Evolutionary conservation across 768 basidiomycete genomes (phyloP).

Genomic region (Tephrocybe rancida): DNA sequence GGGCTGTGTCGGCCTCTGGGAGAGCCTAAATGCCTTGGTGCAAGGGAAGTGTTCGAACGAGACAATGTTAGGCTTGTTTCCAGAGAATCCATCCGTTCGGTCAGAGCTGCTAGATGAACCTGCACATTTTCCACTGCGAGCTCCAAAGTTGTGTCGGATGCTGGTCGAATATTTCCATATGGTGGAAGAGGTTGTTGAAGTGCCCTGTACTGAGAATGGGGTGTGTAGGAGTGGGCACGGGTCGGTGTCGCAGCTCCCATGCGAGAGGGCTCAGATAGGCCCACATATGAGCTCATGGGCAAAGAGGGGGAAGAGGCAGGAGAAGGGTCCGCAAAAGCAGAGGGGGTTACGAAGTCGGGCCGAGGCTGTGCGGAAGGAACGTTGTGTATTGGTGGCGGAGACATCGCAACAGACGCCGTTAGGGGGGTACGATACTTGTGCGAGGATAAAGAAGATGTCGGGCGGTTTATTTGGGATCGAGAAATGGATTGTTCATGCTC

Average conservation of each 20-base stretch:
- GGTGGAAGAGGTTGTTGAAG: conserved; percentile 35
- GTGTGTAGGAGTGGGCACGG: conserved; percentile 29
- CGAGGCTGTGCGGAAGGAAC: conserved; percentile 73
- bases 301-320: conserved; percentile 41
- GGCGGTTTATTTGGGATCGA: conserved; percentile 52
- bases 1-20: conserved; percentile 48
- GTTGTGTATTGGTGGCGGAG: conserved; percentile 49
- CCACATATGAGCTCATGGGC: conserved; percentile 37
- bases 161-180: conserved; percentile 42
- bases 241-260: conserved; percentile 38
- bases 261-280: conserved; percentile 41
- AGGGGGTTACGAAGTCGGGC: conserved; percentile 70
- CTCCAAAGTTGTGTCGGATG: conserved; percentile 62
- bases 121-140: conserved; percentile 81
- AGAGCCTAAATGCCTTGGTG: conserved; percentile 40
- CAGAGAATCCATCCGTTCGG: conserved; percentile 77
- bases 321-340: conserved; percentile 63
- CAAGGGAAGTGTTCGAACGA: conserved; percentile 40
- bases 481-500: conserved; percentile 27
- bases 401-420: conserved; percentile 59
- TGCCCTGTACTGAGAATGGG: conserved; percentile 35
- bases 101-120: conserved; percentile 78
- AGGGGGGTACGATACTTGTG: conserved; percentile 80
- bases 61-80: conserved; percentile 47
- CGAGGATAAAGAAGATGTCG: conserved; percentile 79